A percentile compares a stretch with the other conserved stretches of the same genome.
Conservation (phyloP, 352 stramenopile genomes). For the Halophytophthora batemanensis region DNA sequence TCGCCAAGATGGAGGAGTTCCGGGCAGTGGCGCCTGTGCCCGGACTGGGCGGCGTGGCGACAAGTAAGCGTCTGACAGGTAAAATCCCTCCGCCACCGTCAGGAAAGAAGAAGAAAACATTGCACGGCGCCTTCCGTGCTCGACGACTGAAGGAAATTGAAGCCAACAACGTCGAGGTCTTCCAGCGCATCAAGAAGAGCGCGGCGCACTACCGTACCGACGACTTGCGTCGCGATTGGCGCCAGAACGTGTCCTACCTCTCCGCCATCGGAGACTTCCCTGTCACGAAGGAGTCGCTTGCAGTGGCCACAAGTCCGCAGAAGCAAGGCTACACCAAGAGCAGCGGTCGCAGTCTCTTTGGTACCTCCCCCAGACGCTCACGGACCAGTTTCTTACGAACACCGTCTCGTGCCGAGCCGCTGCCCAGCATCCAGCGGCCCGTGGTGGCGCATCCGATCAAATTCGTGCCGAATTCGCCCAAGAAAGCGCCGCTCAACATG, state of each 20-base stretch:
- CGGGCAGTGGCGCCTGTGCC: constrained; percentile 26
- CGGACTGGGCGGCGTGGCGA: constrained; percentile 10
- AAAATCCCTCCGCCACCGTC: constrained; percentile 17
- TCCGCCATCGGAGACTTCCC: constrained; percentile 71
- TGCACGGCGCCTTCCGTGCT: constrained; percentile 48
- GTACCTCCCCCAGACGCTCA: constrained; percentile 13
- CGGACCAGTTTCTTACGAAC: constrained; percentile 14
- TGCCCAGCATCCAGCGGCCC: constrained; percentile 26
- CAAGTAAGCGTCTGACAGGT: constrained; percentile 1
- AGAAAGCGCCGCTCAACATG: constrained; percentile 52
- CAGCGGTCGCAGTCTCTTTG: constrained; percentile 15
- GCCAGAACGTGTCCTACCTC: constrained; percentile 70
- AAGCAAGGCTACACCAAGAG: constrained; percentile 8
- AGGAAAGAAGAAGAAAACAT: constrained; percentile 25
- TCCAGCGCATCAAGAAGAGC: constrained; percentile 62
- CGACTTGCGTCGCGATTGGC: constrained; percentile 52
- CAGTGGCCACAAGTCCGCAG: constrained; percentile 9
- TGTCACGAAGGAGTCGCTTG: constrained; percentile 19
- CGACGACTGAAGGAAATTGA: constrained; percentile 65
- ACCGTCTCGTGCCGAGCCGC: constrained; percentile 8
- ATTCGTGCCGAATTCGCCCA: constrained; percentile 49
- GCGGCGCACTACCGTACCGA: constrained; percentile 61
- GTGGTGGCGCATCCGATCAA: constrained; percentile 50
- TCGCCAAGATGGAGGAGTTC: constrained; percentile 55
- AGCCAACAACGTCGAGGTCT: constrained; percentile 46